Conservation (phyloP, 768 basidiomycete species). For the Gloeophyllum trabeum region DNA sequence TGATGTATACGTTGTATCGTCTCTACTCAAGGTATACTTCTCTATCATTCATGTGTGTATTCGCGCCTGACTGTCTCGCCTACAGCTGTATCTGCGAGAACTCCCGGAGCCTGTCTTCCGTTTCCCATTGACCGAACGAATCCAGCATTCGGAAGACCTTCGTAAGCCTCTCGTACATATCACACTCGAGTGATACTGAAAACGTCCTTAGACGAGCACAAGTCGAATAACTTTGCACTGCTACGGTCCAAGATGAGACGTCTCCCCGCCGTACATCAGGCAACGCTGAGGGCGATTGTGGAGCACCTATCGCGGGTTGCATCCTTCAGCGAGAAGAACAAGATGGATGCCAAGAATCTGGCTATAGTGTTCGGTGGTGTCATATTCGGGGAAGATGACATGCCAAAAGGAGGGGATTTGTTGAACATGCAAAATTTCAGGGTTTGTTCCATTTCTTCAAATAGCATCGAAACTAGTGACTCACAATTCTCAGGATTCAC, state of each 20-base stretch:
- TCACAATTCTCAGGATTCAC: constrained; percentile 33
- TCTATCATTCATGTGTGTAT: not conserved
- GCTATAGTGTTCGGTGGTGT: constrained; percentile 86
- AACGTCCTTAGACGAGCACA: constrained; percentile 48
- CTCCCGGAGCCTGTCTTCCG: constrained; percentile 86
- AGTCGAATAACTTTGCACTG: constrained; percentile 58
- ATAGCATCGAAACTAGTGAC: not conserved
- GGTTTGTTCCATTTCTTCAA: constrained; percentile 25
- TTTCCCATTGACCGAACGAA: constrained; percentile 68
- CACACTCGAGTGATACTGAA: constrained; percentile 2
- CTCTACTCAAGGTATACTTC: constrained; percentile 64
- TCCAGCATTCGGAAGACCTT: constrained; percentile 69
- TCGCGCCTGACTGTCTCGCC: not conserved
- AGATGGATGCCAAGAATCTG: constrained; percentile 90
- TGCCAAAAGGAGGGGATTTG: constrained; percentile 64
- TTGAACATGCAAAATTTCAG: constrained; percentile 66
- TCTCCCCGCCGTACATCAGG: constrained; percentile 75
- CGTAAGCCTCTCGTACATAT: constrained; percentile 29
- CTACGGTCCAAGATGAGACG: constrained; percentile 81
- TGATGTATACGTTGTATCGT: constrained; percentile 77
- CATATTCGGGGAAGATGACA: constrained; percentile 87
- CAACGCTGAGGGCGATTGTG: constrained; percentile 67
- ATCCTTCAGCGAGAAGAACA: constrained; percentile 60
- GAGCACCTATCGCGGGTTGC: constrained; percentile 77
- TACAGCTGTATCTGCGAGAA: constrained; percentile 69